Conservation (phyloP, 163 green algal genomes). For the Scenedesmus sp. region DNA sequence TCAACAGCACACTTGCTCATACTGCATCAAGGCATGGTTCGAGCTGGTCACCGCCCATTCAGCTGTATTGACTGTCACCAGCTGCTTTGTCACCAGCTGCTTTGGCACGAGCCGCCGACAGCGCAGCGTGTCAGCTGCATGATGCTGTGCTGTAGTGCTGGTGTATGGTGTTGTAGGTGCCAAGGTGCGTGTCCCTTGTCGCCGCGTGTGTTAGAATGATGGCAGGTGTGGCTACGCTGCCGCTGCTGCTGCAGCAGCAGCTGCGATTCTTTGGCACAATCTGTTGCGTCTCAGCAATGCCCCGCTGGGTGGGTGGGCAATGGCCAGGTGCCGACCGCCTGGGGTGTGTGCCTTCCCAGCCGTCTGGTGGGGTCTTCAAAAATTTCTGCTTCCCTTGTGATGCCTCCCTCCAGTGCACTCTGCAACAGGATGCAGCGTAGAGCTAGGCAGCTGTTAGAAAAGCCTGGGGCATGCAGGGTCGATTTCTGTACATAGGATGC, state of each 20-base stretch:
- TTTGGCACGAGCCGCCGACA: no score
- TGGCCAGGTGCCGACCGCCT: not conserved
- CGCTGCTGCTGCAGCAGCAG: not conserved
- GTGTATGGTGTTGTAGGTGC: not conserved
- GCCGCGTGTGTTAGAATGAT: not conserved
- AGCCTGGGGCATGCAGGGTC: not conserved
- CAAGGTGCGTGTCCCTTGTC: not conserved
- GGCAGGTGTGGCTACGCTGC: not conserved
- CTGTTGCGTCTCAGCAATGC: not conserved
- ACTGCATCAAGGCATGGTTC: no score
- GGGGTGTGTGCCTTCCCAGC: not conserved
- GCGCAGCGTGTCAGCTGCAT: not conserved
- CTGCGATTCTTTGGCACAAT: no score
- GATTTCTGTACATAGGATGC: not conserved
- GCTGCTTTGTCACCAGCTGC: not conserved
- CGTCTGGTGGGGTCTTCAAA: not conserved
- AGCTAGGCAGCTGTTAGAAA: not conserved
- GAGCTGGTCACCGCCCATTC: no score
- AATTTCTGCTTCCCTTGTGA: not conserved
- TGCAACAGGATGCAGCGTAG: not conserved
- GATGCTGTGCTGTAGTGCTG: not conserved
- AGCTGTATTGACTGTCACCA: not conserved
- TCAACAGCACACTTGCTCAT: not conserved
- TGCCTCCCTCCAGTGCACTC: not conserved
- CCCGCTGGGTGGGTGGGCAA: not conserved